These are phyloP conservation scores for Hanseniaspora taiwanica DNA, from an alignment of 805 yeast genomes.

Conservation along the genomic window DNA sequence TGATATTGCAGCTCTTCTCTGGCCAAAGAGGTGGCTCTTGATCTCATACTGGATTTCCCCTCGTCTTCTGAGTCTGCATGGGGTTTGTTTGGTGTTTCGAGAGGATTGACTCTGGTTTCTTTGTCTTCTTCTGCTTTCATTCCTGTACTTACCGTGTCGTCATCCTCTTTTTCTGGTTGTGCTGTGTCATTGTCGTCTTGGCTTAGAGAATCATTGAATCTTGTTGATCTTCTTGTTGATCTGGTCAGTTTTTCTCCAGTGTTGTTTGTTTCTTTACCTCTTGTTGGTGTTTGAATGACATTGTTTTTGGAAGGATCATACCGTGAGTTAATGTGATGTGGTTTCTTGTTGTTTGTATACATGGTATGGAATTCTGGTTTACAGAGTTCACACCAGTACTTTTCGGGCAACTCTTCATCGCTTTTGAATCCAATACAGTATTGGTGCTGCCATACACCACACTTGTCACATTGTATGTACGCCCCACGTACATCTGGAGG, in stretches of 20 bases:
- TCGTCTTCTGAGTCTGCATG: too few relatives aligned
- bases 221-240: conserved; percentile 2
- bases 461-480: conserved; percentile 75
- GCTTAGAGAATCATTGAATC: neutral
- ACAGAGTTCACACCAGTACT: conserved; percentile 90
- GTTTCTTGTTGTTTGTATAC: conserved; percentile 6
- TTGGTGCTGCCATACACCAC: conserved; percentile 97
- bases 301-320: conserved; percentile 5
- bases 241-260: neutral
- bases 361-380: conserved; percentile 63
- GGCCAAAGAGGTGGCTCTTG: conserved; percentile 26
- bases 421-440: conserved; percentile 78
- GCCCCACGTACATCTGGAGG: conserved; percentile 40
- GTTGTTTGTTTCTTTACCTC: neutral
- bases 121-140: too few relatives aligned
- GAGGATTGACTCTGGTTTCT: too few relatives aligned
- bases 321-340: neutral
- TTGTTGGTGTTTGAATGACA: neutral
- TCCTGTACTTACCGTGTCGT: too few relatives aligned
- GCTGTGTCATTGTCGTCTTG: conserved; percentile 1
- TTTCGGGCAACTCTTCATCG: conserved; percentile 73
- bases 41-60: conserved; percentile 16
- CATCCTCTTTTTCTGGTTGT: neutral
- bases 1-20: conserved; percentile 33
- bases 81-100: too few relatives aligned